Percentiles rank a stretch among this genome's conserved stretches.
Evolutionary conservation across 2,329 filamentous ascomycete species (phyloP).

Genomic region (Drechslerella dactyloides): DNA sequence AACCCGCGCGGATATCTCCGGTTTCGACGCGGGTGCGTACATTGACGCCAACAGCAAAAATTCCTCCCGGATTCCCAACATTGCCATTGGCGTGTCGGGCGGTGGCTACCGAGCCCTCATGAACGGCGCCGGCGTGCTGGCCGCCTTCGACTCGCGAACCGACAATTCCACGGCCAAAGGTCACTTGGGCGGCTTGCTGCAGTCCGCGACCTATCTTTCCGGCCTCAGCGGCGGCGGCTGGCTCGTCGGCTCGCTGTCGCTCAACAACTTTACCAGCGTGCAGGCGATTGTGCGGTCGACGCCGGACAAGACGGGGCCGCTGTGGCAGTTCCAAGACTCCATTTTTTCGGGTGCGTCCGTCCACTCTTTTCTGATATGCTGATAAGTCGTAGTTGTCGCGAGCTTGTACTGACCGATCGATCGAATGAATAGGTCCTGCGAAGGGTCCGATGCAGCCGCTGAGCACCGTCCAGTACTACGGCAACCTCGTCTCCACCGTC

Average conservation of each 20-base stretch:
- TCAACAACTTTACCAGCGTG: constrained; percentile 60
- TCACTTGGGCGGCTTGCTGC: constrained; percentile 79
- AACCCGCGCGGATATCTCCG: constrained; percentile 72
- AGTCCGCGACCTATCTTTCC: constrained; percentile 79
- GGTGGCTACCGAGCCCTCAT: constrained; percentile 85
- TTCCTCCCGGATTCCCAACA: constrained; percentile 66
- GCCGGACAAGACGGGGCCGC: constrained; percentile 54
- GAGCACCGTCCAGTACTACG: constrained; percentile 65
- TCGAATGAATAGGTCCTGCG: constrained; percentile 58
- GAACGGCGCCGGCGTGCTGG: constrained; percentile 80
- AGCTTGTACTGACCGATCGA: no score
- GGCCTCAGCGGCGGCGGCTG: constrained; percentile 83
- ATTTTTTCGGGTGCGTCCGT: constrained; percentile 63
- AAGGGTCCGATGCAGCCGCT: constrained; percentile 25
- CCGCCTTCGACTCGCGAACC: constrained; percentile 79
- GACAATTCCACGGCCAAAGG: constrained; percentile 67
- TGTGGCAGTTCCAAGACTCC: constrained; percentile 70
- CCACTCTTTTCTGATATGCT: no score
- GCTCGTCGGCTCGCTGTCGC: constrained; percentile 80
- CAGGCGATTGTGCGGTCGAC: constrained; percentile 32
- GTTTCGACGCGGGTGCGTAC: constrained; percentile 76
- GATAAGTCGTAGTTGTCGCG: no score
- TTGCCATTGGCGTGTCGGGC: constrained; percentile 79
- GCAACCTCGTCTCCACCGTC: constrained; percentile 66
- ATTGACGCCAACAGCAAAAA: constrained; percentile 69